Conservation (phyloP, 139 green algal genomes). For the Astrephomene gubernaculifera region DNA sequence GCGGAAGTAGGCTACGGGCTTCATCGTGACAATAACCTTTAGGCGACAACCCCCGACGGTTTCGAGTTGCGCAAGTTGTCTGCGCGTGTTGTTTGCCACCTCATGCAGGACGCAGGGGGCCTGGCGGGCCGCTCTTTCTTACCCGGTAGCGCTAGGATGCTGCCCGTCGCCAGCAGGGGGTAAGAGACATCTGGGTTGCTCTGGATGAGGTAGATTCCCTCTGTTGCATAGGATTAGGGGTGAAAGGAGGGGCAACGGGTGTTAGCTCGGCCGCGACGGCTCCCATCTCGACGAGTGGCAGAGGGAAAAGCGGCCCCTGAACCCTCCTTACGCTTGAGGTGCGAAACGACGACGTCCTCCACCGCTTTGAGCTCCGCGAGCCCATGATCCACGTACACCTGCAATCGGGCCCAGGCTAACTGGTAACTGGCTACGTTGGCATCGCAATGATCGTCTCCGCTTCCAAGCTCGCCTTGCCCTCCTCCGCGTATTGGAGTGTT, state of each 20-base stretch:
- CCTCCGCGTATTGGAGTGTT: neutral
- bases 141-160: constrained; percentile 17
- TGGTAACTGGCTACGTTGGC: neutral
- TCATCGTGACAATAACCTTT: no score
- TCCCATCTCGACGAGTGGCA: no score
- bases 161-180: constrained; percentile 16
- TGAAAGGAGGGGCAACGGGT: no score
- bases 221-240: no score
- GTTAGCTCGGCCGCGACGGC: no score
- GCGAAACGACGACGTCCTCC: neutral
- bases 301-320: no score
- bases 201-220: neutral
- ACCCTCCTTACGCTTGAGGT: constrained; percentile 7
- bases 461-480: neutral
- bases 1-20: no score
- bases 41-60: no score
- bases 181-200: constrained; percentile 34
- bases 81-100: no score
- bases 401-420: neutral
- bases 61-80: no score
- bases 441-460: neutral
- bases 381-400: constrained; percentile 13
- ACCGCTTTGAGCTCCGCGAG: neutral
- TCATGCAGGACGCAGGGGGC: no score
- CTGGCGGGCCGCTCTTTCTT: neutral